Evolutionary conservation across 306 rosid genomes (phyloP).

Genomic region (Cercis canadensis): DNA sequence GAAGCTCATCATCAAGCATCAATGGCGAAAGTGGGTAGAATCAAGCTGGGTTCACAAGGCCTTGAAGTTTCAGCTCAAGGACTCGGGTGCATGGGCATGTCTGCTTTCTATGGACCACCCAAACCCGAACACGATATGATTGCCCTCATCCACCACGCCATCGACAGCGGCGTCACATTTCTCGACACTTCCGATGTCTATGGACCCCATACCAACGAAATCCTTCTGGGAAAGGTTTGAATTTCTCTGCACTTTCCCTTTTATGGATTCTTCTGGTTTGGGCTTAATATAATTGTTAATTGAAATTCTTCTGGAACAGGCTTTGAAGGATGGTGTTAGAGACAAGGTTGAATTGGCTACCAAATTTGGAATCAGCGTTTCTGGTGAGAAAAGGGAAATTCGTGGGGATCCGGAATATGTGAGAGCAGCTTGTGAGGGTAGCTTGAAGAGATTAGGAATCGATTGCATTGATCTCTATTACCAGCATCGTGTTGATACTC

Average conservation of each 20-base stretch:
- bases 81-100: too few relatives aligned
- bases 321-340: slow-evolving; percentile 49
- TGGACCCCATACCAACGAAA: too few relatives aligned
- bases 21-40: too few relatives aligned
- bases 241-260: too few relatives aligned
- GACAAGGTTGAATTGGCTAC: slow-evolving; percentile 66
- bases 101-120: too few relatives aligned
- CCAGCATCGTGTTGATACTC: slow-evolving; percentile 69
- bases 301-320: slow-evolving; percentile 25
- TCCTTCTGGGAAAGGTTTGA: slow-evolving; percentile 48
- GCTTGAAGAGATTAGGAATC: slow-evolving; percentile 66
- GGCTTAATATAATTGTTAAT: background rate
- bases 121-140: too few relatives aligned
- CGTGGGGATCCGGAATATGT: slow-evolving; percentile 71
- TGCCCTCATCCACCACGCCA: too few relatives aligned
- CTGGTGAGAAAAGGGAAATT: slow-evolving; percentile 38
- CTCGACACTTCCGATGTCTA: too few relatives aligned
- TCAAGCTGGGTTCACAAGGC: too few relatives aligned
- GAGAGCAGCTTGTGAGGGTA: slow-evolving; percentile 70
- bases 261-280: background rate
- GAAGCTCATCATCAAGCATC: too few relatives aligned
- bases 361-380: slow-evolving; percentile 46
- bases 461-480: slow-evolving; percentile 77
- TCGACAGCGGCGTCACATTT: too few relatives aligned
- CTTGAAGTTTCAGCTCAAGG: too few relatives aligned